Evolutionary conservation across 768 basidiomycete species (phyloP), one percentile per base, ranked within the genome.

Genomic region (Serpula lacrymans): DNA sequence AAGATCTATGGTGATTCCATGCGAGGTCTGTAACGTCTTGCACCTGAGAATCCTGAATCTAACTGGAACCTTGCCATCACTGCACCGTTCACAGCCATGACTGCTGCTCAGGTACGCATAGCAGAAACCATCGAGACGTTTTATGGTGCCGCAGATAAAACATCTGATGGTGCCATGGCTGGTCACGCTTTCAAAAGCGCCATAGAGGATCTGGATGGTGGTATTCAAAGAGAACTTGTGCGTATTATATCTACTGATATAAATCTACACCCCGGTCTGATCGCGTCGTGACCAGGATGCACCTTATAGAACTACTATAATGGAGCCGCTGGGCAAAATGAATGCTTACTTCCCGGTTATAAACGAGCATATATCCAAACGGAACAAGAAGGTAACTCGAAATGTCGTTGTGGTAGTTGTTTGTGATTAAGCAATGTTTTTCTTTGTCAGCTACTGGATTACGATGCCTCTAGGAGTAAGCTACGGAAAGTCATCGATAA

Each of bases 271-370:
- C n/a, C n/a, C n/a, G n/a, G n/a, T 22, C 36, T 2, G 25, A 29
- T 32, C 18, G 21, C 22, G 34, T 20, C 34, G 22, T 17, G 13
- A 23, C 9, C 50, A 97, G 93, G 96, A 99, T 46, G 81, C 79
- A 2, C 95, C 96, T 4, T 99, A 88, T 67, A 81, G 96, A 22
- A 91, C 92, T 20, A 91, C 95, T 17, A 84, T 98, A 36, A 82
- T 94, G 41, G 96, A 98, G 56, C 96, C 96, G 2, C 70, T 97
- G 3, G 93, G 94, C 2, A 96, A 94, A 70, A 90, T 99, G 82
- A 91, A 89, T 58, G 85, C 88, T 0, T 96, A 96, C 63, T 95
- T 91, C 66, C 90, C 92, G 3, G 68, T 89, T 23, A 82, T 97
- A 60, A 96, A 96, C 58, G 90, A 94, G 43, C 89, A 94, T 42